Evolutionary conservation across 2,329 filamentous ascomycete genomes (phyloP), one percentile per base, ranked within the genome.

Genomic region (Colletotrichum coccodes): DNA sequence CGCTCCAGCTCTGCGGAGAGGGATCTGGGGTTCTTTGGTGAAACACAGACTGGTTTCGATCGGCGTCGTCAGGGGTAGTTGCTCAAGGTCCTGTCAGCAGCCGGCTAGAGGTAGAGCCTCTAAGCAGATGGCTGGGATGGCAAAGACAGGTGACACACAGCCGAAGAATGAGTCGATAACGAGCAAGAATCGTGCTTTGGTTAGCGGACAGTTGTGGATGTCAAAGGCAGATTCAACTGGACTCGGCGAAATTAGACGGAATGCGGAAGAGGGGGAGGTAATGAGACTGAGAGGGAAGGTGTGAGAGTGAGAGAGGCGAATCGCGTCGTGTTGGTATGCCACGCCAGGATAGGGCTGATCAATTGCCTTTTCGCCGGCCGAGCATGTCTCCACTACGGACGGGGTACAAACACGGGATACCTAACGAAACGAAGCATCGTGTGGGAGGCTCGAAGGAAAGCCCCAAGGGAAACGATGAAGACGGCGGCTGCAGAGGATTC

Each of bases 1-100:
- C 60, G 53, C 60, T 64, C 26, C 42, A 42, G 42, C 53, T 44
- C 61, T 60, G 66, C 62, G 56, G 66, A 56, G 61, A 69, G 61
- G 66, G 61, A 69, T 69, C 66, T 69, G 62, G 52, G 66, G 66
- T 66, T 54, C 47, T 66, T 60, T 66, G 49, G 62, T 69, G 66
- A 69, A 69, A 69, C 66, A 44, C 54, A 69, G 66, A 47, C 54
- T 28, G 66, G 66, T 69, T 69, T 66, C 49, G 56, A 65, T 60
- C 54, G 34, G 47, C 61, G 54, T 60, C 54, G 54, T 26, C 62
- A 56, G 47, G 49, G 61, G 54, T 12, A 47, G 38, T 32, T 26
- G 23, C 34, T 30, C 40, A 44, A 58, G 28, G 9, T 23, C 38
- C 32, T 30, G 23, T 23, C 52, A 30, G 38, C 40, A 26, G 42